Evolutionary conservation across 1,139 yeast species (phyloP).

Genomic region (Debaryomycetaceae sp.): DNA sequence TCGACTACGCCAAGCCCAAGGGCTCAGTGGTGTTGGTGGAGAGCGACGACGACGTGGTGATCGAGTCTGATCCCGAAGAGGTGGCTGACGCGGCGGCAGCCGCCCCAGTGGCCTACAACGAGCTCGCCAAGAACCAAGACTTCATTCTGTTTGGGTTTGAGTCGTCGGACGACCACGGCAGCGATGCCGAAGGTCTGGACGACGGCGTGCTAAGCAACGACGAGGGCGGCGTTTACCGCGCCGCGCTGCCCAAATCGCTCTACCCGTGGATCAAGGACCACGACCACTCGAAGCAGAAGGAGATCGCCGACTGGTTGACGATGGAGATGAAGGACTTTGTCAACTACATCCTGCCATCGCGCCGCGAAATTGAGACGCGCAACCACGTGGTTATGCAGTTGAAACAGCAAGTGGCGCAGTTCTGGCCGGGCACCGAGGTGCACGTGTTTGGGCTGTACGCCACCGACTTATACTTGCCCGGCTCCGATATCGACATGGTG

Average conservation of each 20-base stretch:
- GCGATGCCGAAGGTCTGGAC: slow-evolving; percentile 24
- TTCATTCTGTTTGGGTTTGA: slow-evolving; percentile 60
- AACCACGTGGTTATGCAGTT: slow-evolving; percentile 62
- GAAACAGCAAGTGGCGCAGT: slow-evolving; percentile 47
- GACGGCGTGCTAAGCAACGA: slow-evolving; percentile 36
- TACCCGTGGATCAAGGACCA: slow-evolving; percentile 81
- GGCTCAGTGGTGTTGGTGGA: too few relatives aligned
- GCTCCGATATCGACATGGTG: slow-evolving; percentile 96
- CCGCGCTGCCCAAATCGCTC: slow-evolving; percentile 27
- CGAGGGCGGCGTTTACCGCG: slow-evolving; percentile 22
- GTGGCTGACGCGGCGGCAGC: slow-evolving; percentile 11
- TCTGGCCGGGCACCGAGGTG: slow-evolving; percentile 81
- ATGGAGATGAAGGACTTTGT: slow-evolving; percentile 85
- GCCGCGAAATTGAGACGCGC: slow-evolving; percentile 65
- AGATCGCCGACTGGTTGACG: slow-evolving; percentile 83
- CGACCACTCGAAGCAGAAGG: slow-evolving; percentile 69
- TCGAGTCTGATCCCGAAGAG: slow-evolving; percentile 22
- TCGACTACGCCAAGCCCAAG: slow-evolving; percentile 9
- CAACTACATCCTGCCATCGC: slow-evolving; percentile 82
- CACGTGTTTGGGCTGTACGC: slow-evolving; percentile 96
- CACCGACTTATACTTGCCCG: slow-evolving; percentile 89
- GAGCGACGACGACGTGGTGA: slow-evolving; percentile 20
- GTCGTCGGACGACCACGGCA: slow-evolving; percentile 38
- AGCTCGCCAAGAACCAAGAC: slow-evolving; percentile 48
- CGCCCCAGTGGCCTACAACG: slow-evolving; percentile 26